Evolutionary conservation across 1,284 basidiomycete genomes (phyloP), one percentile per base, ranked within the genome.

Genomic region (Malassezia vespertilionis): DNA sequence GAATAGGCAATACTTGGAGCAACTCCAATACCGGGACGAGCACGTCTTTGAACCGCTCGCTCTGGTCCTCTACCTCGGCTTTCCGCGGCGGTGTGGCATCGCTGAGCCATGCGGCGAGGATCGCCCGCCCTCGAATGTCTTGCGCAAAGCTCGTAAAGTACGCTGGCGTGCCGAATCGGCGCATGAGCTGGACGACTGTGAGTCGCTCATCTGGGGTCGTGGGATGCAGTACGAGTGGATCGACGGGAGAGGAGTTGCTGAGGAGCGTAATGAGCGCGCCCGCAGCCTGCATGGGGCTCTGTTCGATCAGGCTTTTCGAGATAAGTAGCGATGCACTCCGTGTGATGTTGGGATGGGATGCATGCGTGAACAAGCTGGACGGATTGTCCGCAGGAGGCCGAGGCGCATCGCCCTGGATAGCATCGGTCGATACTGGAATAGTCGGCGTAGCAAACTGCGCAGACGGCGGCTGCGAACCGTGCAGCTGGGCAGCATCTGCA

Each of bases 11-110:
- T 8, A 33, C 42, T 2, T 47, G 47, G 7, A 63, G 46, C 3
- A 63, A 42, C 22, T 33, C 42, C 12, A 63, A 48, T 15, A 63
- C 47, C 5, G 58, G 61, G 11, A 46, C 23, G 18, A 61, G 31
- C 12, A 53, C 54, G 2, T 48, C 44, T 24, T 49, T 52, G 49
- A 57, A 63, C 20, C 48, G 33, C 27, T 49, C 51, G 37, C 61
- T 63, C 23, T 52, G 32, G 31, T 63, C 61, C 8, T 44, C 35
- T 11, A 45, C 38, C 20, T 51, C 48, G 32, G 42, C 21, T 21
- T 39, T 44, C 18, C 48, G 48, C 24, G 48, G 48, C n/a, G 48
- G 48, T 27, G 43, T 51, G 2, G 48, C 48, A 30, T 51, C 48
- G 24, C 33, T 39, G 9, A 51, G 38, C 48, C 48, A 51, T 8